Base-by-base conservation (phyloP, 805 yeast genomes). In the Yarrowia osloensis region DNA sequence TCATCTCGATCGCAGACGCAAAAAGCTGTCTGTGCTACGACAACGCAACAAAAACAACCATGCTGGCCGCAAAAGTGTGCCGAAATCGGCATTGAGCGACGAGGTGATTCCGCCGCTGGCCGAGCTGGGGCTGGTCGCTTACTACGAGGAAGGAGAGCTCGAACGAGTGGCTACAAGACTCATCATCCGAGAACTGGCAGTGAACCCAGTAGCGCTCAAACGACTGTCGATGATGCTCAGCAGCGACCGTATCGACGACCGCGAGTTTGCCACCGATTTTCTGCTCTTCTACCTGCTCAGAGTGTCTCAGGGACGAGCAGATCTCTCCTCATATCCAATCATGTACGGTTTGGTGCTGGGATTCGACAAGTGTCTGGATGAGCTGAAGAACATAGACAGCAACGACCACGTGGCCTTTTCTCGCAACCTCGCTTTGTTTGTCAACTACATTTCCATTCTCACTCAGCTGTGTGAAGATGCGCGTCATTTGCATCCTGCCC, bases 331-430 rank as follows among this genome's bases (percentile, higher is more conserved):
- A 2, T 57, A 57, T 13, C 63, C 63, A 1, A 29, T 57, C 26
- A 39, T 57, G 63, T 57, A 57, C 19, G 63, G 63, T 6, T 9
- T 57, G 35, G 63, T 57, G 4, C 19, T 57, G 19, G 63, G 63
- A 2, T 40, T 57, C 15, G 63, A 57, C 19, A 39, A 40, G 63
- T 39, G 49, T 26, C 49, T 57, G 37, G 50, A 46, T 4, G 35
- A 24, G 13, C 37, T 57, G 19, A 40, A 28, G 13, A 26, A 24
- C 4, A 13, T 1, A 6, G 15, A 15, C 12, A 4, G 9, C n/a
- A 15, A 24, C 3, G 49, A 57, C 19, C 37, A 11, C 17, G 63
- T 57, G 19, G 26, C 19, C 3, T 57, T 39, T 12, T 57, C 63
- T 8, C 9, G 35, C 7, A 57, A 19, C 37, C 39, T 57, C 6